Evolutionary conservation across 192 early-diverging fungal species (phyloP).

Genomic region (Coemansia sp.): DNA sequence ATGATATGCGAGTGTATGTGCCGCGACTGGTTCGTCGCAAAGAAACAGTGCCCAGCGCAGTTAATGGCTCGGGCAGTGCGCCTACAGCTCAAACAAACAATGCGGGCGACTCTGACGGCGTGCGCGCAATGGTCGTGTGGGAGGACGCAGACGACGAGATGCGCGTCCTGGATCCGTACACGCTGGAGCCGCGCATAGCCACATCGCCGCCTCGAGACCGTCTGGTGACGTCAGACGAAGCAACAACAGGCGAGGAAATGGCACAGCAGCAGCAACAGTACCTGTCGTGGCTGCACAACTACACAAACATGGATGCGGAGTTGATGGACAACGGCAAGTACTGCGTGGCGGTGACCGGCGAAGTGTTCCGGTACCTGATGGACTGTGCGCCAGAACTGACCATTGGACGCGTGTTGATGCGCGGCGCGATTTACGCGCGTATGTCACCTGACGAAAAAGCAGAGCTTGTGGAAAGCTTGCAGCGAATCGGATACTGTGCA

Average conservation of each 20-base stretch:
- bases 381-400: constrained; percentile 66
- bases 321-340: constrained; percentile 60
- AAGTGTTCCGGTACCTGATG: constrained; percentile 93
- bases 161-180: constrained; percentile 57
- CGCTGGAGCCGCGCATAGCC: constrained; percentile 50
- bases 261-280: constrained; percentile 51
- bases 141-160: constrained; percentile 60
- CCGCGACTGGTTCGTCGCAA: constrained; percentile 65
- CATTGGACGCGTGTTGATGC: constrained; percentile 79
- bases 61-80: background rate
- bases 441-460: constrained; percentile 99
- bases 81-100: background rate
- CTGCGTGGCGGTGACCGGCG: constrained; percentile 90
- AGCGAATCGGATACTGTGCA: constrained; percentile 87
- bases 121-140: constrained; percentile 56
- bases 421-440: constrained; percentile 89
- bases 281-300: constrained; percentile 42
- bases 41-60: constrained; percentile 7
- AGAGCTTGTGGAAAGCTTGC: constrained; percentile 85
- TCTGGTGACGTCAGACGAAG: constrained; percentile 35
- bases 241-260: constrained; percentile 46
- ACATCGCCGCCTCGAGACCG: constrained; percentile 30
- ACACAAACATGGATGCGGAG: constrained; percentile 32
- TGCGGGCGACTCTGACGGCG: background rate
- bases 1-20: constrained; percentile 71